Evolutionary conservation across 345 rosid genomes (phyloP), one percentile per base, ranked within the genome.

Genomic region (Kandelia obovata): DNA sequence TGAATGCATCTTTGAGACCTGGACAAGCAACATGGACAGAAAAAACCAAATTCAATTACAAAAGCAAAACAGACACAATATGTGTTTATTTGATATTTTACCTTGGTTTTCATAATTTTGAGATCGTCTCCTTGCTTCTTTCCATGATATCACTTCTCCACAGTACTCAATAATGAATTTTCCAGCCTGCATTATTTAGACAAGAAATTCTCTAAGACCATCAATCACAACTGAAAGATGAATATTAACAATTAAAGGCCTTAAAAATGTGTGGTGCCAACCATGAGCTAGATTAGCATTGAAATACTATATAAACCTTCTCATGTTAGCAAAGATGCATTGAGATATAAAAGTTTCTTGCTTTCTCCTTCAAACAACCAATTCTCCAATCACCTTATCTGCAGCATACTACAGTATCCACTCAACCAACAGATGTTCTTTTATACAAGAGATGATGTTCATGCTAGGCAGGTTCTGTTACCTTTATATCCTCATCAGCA

Each of bases 131-230:
- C 78, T 89, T 62, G 97, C 99, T 76, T 92, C 97, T 85, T 81
- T 89, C 89, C 93, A 90, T 16, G 96, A 85, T 81, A 92, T 95
- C 58, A 95, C 97, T 89, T 95, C 99, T 55, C 99, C 99, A 86
- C 96, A 95, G 46, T 95, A 95, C 83, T 95, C 99, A 53, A 92
- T 87, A 65, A 95, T 84, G 66, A 95, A 89, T 49, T 85, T 96
- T 26, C 99, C 97, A 21, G 77, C 86, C 99, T 95, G 77, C 75
- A 80, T 62, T 20, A 34, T 55, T 13, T 30, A 70, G 69, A 61
- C 73, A 64, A 64, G 7, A 53, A 69, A 25, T 7, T 20, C 21
- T 28, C 53, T 43, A 16, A 58, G 46, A 47, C 23, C 13, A 27
- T 32, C 31, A 51, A 61, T 15, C 31, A 47, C 19, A 35, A 57